A percentile compares a stretch with the other conserved stretches of the same genome.
These are phyloP conservation scores for Tulasnella sp. DNA, from an alignment of 768 basidiomycete genomes.

Conservation along the genomic window DNA sequence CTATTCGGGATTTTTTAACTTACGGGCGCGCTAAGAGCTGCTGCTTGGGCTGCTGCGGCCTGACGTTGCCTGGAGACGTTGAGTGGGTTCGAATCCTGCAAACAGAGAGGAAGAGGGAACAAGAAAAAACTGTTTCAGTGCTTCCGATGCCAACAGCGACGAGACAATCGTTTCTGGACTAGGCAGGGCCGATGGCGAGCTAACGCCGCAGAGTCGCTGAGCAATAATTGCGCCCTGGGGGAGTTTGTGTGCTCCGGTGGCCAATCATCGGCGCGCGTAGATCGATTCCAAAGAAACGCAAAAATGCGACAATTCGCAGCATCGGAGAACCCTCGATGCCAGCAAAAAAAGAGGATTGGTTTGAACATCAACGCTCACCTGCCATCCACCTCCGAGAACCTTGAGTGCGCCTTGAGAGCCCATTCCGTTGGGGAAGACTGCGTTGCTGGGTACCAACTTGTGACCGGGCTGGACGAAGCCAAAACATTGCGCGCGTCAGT, in stretches of 20 bases:
- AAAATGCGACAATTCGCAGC: not conserved
- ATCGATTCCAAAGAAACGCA: not conserved
- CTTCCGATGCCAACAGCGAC: not conserved
- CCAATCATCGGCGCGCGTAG: not conserved
- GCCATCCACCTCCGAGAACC: not conserved
- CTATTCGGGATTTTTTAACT: not conserved
- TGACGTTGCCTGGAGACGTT: slow-evolving; percentile 41
- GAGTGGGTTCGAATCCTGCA: slow-evolving; percentile 36
- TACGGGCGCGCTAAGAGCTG: slow-evolving; percentile 28
- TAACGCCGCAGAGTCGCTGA: not conserved
- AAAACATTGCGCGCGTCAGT: not conserved
- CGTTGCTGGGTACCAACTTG: slow-evolving; percentile 5
- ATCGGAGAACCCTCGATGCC: not conserved
- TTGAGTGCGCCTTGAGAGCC: not conserved
- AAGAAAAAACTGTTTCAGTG: not conserved
- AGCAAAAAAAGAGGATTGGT: not conserved
- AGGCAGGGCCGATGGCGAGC: not conserved
- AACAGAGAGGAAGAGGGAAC: not conserved
- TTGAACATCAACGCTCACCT: slow-evolving; percentile 3
- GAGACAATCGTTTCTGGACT: not conserved
- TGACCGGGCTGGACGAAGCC: not conserved
- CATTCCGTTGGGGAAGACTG: slow-evolving; percentile 6
- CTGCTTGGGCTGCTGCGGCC: slow-evolving; percentile 33
- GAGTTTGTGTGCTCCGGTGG: not conserved
- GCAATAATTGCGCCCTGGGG: not conserved